Evolutionary conservation across 2,329 filamentous ascomycete species (phyloP).

Genomic region (Clarireedia hainanense): DNA sequence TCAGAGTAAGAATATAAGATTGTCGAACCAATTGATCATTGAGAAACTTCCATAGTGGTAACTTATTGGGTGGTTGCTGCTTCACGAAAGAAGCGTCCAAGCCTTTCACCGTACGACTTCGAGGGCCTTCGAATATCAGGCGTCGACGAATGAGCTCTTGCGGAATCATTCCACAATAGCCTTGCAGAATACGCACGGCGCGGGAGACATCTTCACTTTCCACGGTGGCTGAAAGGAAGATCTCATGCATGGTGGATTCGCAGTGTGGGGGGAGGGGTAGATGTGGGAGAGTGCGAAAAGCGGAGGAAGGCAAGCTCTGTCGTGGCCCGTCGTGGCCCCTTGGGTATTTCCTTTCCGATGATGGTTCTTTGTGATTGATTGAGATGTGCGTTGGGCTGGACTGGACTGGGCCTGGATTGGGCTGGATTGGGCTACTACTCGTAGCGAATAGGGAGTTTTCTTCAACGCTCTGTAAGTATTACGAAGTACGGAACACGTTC

Average conservation of each 20-base stretch:
- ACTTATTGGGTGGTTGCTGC: conserved; percentile 16
- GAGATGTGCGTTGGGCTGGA: too few species aligned
- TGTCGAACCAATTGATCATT: conserved; percentile 47
- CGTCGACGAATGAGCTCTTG: conserved; percentile 43
- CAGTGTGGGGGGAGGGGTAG: not conserved
- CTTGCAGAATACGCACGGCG: conserved; percentile 46
- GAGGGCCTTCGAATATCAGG: conserved; percentile 44
- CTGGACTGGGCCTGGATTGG: too few species aligned
- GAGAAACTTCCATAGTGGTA: conserved; percentile 42
- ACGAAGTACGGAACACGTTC: too few species aligned
- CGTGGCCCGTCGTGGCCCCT: not conserved
- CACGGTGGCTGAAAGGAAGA: conserved; percentile 50
- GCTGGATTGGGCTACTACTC: too few species aligned
- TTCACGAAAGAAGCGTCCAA: conserved; percentile 17
- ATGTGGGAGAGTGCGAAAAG: conserved; percentile 1
- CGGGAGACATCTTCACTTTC: conserved; percentile 40
- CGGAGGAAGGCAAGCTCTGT: not conserved
- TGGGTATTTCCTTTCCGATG: not conserved
- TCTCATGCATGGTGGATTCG: conserved; percentile 43
- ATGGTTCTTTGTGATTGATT: too few species aligned
- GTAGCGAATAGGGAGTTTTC: not conserved
- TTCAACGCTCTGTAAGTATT: too few species aligned
- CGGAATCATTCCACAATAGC: conserved; percentile 48
- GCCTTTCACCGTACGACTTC: conserved; percentile 27
- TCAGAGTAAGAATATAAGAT: conserved; percentile 48